Evolutionary conservation across 108 stramenopile genomes (phyloP), one percentile per base, ranked within the genome.

Genomic region (Pseudonitzschia delicatissima): DNA sequence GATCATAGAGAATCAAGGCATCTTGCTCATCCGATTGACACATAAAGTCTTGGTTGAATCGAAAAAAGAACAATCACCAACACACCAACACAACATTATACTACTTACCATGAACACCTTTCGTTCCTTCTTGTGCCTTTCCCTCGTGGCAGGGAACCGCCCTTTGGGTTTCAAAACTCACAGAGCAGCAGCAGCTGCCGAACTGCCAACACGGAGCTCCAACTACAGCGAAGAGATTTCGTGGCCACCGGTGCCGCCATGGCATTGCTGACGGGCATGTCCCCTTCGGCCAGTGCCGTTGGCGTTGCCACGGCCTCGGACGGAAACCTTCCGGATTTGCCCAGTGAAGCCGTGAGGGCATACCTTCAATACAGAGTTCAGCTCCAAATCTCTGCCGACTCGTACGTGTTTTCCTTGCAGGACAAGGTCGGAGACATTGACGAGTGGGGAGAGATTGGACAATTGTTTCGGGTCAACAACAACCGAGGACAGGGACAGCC

Each of bases 401-500:
- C 71, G 44, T 93, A 91, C 73, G 69, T 90, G 12, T 90, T 84
- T 44, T 85, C 87, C 21, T 62, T 90, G 23, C 87, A 87, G 67
- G 64, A 75, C 35, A 81, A 75, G 77, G 71, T 93, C 23, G 65
- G 45, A 1, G 81, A 88, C 65, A 74, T 81, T 18, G 82, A 87
- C 50, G 64, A 84, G 26, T 93, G 82, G 81, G 92, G 89, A 18
- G 71, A 68, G 9, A 69, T 93, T n/a, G 64, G 62, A 29, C 83
- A 90, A 40, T 57, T 93, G 5, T 83, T 87, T 57, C 60, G 37
- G 3, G 67, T 74, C 52, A 84, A 83, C 32, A 77, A 76, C 50
- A 78, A 73, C 39, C 51, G 70, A 4, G 81, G 84, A 5, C 85
- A 84, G 57, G 92, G 92, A 23, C 78, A 82, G 20, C 84, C 92